phyloP scores from a whole-genome alignment of 2,329 filamentous ascomycete genomes.

The Pestalotiopsis sp. region DNA sequence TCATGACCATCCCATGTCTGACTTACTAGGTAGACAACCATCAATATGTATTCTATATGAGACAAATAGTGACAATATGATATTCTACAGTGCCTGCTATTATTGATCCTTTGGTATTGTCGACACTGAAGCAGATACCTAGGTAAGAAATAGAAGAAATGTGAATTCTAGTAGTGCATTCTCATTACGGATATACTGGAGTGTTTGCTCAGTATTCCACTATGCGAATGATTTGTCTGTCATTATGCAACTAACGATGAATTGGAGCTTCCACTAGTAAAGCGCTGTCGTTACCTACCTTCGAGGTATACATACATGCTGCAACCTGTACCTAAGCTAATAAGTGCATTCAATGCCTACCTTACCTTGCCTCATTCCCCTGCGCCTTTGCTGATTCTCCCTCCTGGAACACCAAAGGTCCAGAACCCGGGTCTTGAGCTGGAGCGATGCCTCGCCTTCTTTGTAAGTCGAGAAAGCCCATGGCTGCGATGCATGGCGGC shows the following conservation, averaged over 20 bases:
- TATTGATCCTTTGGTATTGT: not conserved
- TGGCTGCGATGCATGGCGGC: not conserved
- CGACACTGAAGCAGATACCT: too few relatives aligned
- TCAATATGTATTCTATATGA: not conserved
- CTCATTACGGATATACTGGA: too few relatives aligned
- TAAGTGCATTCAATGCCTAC: not conserved
- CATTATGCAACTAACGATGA: slow-evolving; percentile 23
- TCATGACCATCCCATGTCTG: not conserved
- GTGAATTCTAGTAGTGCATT: too few relatives aligned
- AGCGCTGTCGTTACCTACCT: not conserved
- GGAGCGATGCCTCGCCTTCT: slow-evolving; percentile 56
- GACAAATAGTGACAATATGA: not conserved
- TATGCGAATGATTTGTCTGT: not conserved
- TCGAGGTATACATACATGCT: not conserved
- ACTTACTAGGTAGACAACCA: not conserved
- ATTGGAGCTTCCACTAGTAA: slow-evolving; percentile 5
- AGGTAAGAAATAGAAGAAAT: too few relatives aligned
- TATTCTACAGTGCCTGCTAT: not conserved
- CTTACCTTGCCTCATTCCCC: not conserved
- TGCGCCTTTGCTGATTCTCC: not conserved
- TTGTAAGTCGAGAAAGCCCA: slow-evolving; percentile 41
- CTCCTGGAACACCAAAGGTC: not conserved
- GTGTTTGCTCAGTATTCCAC: too few relatives aligned
- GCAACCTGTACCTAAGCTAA: not conserved
- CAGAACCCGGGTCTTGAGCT: slow-evolving; percentile 1